A percentile compares a stretch with the other conserved stretches of the same genome.
These are phyloP conservation scores for Naganishia antarctica DNA, from an alignment of 768 basidiomycete species.

Conservation along the genomic window DNA sequence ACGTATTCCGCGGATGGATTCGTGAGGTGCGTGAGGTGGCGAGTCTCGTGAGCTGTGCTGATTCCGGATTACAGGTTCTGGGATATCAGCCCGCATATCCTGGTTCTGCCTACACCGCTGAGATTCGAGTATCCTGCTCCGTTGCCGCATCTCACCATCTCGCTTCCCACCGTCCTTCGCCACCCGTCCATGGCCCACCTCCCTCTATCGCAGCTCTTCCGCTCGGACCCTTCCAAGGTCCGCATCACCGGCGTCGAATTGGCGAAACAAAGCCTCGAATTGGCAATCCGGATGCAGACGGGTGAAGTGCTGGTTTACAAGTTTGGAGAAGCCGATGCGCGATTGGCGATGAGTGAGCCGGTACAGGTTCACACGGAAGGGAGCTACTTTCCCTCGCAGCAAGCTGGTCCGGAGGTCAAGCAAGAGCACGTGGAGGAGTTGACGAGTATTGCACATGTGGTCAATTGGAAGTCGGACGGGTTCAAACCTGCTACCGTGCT, in stretches of 20 bases:
- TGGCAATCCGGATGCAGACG: conserved; percentile 47
- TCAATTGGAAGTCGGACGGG: conserved; percentile 50
- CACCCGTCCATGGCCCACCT: conserved; percentile 39
- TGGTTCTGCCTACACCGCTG: conserved; percentile 59
- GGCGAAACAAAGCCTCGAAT: conserved; percentile 49
- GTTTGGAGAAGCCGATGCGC: conserved; percentile 42
- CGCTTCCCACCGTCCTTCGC: conserved; percentile 56
- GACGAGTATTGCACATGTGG: conserved; percentile 56
- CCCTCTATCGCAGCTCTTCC: conserved; percentile 42
- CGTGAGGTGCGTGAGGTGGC: conserved; percentile 44
- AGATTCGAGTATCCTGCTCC: conserved; percentile 63
- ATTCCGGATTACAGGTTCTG: conserved; percentile 54
- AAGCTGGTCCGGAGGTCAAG: conserved; percentile 56
- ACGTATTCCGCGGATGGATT: conserved; percentile 62
- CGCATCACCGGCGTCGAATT: conserved; percentile 48
- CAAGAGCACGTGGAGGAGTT: conserved; percentile 54
- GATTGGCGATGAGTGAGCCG: conserved; percentile 3
- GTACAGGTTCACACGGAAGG: not conserved
- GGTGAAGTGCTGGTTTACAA: conserved; percentile 51
- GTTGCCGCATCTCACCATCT: conserved; percentile 61
- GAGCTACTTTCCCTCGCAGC: conserved; percentile 57
- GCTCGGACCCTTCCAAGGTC: conserved; percentile 43
- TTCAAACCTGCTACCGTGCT: conserved; percentile 65
- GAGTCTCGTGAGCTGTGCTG: not conserved
- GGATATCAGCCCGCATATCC: conserved; percentile 64